Conservation (phyloP, 441 rosid species). For the Gossypium gossypioides region DNA sequence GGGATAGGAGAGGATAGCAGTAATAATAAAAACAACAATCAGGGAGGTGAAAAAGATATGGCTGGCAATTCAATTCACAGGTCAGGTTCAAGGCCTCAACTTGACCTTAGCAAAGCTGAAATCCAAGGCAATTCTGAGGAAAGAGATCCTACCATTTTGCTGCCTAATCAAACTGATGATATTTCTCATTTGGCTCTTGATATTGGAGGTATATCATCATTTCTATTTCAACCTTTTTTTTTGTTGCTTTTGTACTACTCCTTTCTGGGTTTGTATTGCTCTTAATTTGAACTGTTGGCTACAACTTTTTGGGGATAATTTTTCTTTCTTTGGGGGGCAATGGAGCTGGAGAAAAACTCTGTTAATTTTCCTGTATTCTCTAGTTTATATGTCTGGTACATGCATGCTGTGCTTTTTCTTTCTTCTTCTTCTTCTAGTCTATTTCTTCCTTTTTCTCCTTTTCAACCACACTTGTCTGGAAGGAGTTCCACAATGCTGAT, state of each 20-base stretch:
- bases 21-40: background rate
- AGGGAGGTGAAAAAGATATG: conserved; percentile 61
- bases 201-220: conserved; percentile 65
- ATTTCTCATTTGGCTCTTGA: conserved; percentile 93
- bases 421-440: background rate
- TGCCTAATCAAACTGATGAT: conserved; percentile 98
- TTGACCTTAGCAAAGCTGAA: conserved; percentile 95
- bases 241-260: background rate
- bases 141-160: conserved; percentile 78
- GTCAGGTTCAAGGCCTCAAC: conserved; percentile 87
- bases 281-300: background rate
- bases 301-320: background rate
- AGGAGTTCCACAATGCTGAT: background rate
- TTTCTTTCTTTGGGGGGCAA: background rate
- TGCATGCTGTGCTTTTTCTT: background rate
- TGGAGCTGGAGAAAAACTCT: background rate
- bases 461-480: background rate
- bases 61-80: conserved; percentile 65
- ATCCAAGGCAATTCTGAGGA: conserved; percentile 89
- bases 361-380: background rate
- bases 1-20: conserved; percentile 23
- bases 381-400: background rate
- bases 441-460: background rate
- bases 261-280: background rate
- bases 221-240: background rate